phyloP scores from a whole-genome alignment of 1,139 yeast genomes.

The Yamadazyma sp. region DNA sequence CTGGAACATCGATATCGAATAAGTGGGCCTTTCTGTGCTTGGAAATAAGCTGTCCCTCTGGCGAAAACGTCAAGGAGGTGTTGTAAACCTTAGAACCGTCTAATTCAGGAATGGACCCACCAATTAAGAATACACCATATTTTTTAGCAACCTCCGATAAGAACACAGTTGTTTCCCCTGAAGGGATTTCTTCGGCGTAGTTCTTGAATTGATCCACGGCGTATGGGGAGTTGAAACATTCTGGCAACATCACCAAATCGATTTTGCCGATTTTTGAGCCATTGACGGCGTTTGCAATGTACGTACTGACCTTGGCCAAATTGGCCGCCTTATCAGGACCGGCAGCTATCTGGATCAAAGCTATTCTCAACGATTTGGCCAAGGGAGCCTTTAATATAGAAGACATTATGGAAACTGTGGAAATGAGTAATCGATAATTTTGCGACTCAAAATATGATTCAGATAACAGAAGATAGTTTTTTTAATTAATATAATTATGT shows the following conservation, averaged over 20 bases:
- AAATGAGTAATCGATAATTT: neutral
- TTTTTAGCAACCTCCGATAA: slow-evolving; percentile 64
- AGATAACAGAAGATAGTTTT: no score
- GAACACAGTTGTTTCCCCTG: slow-evolving; percentile 65
- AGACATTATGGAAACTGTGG: slow-evolving; percentile 1
- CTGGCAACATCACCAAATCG: slow-evolving; percentile 75
- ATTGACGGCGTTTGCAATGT: slow-evolving; percentile 49
- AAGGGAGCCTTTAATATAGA: slow-evolving; percentile 33
- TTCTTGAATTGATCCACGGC: slow-evolving; percentile 82
- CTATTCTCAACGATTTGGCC: slow-evolving; percentile 52
- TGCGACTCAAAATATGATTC: no score
- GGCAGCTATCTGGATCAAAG: slow-evolving; percentile 75
- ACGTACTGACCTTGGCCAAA: slow-evolving; percentile 50
- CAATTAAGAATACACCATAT: slow-evolving; percentile 63
- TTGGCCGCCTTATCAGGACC: slow-evolving; percentile 65
- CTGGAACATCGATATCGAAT: slow-evolving; percentile 89
- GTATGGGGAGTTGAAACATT: slow-evolving; percentile 95
- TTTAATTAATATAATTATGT: no score
- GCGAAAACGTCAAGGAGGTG: slow-evolving; percentile 76
- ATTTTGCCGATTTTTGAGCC: slow-evolving; percentile 46
- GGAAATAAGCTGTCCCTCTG: slow-evolving; percentile 71
- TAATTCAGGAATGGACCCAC: slow-evolving; percentile 89
- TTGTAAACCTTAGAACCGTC: slow-evolving; percentile 65
- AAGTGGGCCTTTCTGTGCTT: slow-evolving; percentile 87
- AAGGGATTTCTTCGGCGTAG: slow-evolving; percentile 76